Base-by-base conservation (phyloP, 768 basidiomycete species). In the Tylopilus sp. region DNA sequence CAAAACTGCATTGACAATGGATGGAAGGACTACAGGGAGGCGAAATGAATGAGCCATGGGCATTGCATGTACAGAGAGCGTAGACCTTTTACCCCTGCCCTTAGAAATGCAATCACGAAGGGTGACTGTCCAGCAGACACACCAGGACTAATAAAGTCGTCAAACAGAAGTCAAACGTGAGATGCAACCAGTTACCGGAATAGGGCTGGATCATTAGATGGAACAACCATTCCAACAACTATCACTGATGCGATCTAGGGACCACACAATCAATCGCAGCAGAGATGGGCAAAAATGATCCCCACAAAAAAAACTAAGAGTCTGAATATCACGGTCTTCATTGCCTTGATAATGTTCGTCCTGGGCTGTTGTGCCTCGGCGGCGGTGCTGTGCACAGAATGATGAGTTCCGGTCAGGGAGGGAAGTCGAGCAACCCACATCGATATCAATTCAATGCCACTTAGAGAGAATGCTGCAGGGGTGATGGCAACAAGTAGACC, bases 261-360 rank as follows among this genome's bases (percentile, higher is more conserved):
- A 55, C 17, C 15, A 17, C 33, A 30, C 6, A n/a, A 47, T 53
- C 18, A 53, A 21, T n/a, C 23, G 33, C 17, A 15, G 30, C 12
- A n/a, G 12, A 6, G 22, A 25, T 22, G 6, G 3, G 15, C 5
- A 11, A 36, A 2, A 8, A 26, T 6, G 1, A 23, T 38, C 31
- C 60, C 49, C 22, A 63, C 60, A 31, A 51, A 63, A 40, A 63
- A 62, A 1, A 59, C 30, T 15, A 87, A 53, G 58, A 95, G 86
- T 56, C 92, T 83, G 71, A 81, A 88, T 67, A 91, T 88, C 6
- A 93, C 88, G 91, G n/a, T n/a, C n/a, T n/a, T n/a, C n/a, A n/a
- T n/a, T n/a, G n/a, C n/a, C n/a, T n/a, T n/a, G n/a, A n/a, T n/a
- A n/a, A n/a, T n/a, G n/a, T n/a, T n/a, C n/a, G n/a, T n/a, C n/a